These are phyloP conservation scores for Hypoxylon sp. DNA, from an alignment of 2,329 filamentous ascomycete genomes.

Conservation along the genomic window DNA sequence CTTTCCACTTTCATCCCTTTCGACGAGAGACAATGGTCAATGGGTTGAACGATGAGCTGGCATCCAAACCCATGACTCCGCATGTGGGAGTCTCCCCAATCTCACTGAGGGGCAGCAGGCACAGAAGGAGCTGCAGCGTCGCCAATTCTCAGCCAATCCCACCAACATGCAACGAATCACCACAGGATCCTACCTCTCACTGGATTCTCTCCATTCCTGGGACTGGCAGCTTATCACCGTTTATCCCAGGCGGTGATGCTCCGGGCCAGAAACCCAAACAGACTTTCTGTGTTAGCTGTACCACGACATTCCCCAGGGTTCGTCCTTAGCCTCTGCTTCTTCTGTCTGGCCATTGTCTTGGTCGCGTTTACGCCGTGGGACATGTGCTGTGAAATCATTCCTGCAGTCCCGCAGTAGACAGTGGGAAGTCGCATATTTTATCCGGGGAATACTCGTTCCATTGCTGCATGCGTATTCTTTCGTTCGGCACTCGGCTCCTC, in stretches of 20 bases:
- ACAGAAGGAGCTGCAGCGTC: slow-evolving; percentile 36
- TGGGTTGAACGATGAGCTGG: slow-evolving; percentile 41
- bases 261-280: slow-evolving; percentile 1
- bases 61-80: slow-evolving; percentile 32
- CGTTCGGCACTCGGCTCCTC: slow-evolving; percentile 15
- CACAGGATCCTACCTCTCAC: slow-evolving; percentile 28
- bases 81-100: slow-evolving; percentile 36
- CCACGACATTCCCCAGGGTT: slow-evolving; percentile 19
- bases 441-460: slow-evolving; percentile 32
- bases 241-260: slow-evolving; percentile 7
- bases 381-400: slow-evolving; percentile 27
- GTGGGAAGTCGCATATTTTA: slow-evolving; percentile 29
- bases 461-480: slow-evolving; percentile 11
- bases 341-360: slow-evolving; percentile 24
- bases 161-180: slow-evolving; percentile 43
- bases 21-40: slow-evolving; percentile 36
- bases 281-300: slow-evolving; percentile 16
- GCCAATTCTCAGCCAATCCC: slow-evolving; percentile 42
- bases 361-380: slow-evolving; percentile 19
- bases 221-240: slow-evolving; percentile 21
- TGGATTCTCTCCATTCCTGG: slow-evolving; percentile 13
- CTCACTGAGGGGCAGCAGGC: slow-evolving; percentile 34
- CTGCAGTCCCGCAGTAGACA: slow-evolving; percentile 14
- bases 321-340: slow-evolving; percentile 12
- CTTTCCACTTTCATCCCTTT: slow-evolving; percentile 30